phyloP scores from a whole-genome alignment of 1,139 yeast genomes.

The Geotrichum siamense region DNA sequence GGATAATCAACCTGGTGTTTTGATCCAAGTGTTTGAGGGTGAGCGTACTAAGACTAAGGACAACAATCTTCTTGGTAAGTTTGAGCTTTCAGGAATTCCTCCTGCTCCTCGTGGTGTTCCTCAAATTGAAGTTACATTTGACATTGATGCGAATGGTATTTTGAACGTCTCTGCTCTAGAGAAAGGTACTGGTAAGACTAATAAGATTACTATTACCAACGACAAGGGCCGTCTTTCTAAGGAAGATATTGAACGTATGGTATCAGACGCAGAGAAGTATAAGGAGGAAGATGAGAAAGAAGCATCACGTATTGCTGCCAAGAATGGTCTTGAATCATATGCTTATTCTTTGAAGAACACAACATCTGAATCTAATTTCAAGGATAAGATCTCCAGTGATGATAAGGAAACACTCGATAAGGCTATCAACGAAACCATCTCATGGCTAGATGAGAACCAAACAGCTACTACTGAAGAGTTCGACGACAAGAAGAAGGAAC shows the following conservation, averaged over 20 bases:
- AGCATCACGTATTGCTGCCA: conserved; percentile 64
- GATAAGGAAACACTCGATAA: conserved; percentile 73
- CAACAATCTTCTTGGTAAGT: conserved; percentile 89
- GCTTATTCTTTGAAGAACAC: conserved; percentile 86
- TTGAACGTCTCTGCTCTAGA: conserved; percentile 90
- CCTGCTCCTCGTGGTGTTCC: conserved; percentile 97
- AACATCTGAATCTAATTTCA: conserved; percentile 68
- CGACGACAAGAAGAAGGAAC: conserved; percentile 87
- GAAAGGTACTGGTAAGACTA: conserved; percentile 80
- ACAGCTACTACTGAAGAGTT: conserved; percentile 84
- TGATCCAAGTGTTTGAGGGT: conserved; percentile 90
- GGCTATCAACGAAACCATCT: conserved; percentile 79
- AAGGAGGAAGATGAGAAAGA: conserved; percentile 82
- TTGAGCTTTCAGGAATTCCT: conserved; percentile 86
- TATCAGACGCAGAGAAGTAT: conserved; percentile 80
- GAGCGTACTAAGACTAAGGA: conserved; percentile 91
- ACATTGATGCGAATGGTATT: conserved; percentile 89
- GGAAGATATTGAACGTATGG: conserved; percentile 94
- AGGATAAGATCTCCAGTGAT: conserved; percentile 73
- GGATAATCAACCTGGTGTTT: conserved; percentile 91
- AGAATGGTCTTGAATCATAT: conserved; percentile 89
- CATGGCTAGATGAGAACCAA: conserved; percentile 84
- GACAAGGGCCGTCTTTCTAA: conserved; percentile 94
- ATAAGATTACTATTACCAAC: conserved; percentile 78
- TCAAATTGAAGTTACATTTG: conserved; percentile 89